Evolutionary conservation across 2,329 filamentous ascomycete genomes (phyloP).

Genomic region (Ceratocystis destructans): DNA sequence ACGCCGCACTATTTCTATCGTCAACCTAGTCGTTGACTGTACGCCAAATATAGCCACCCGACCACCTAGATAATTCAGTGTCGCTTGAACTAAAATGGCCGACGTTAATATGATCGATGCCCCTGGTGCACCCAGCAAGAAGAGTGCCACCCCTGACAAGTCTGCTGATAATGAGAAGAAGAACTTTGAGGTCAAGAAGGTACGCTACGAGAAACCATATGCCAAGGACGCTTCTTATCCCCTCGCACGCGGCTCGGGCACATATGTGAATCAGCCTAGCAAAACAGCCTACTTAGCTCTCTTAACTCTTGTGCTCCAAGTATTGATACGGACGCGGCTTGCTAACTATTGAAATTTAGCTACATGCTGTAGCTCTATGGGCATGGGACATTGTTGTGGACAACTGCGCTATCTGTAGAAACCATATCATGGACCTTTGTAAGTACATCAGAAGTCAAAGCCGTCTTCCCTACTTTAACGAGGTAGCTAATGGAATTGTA

Average conservation of each 20-base stretch:
- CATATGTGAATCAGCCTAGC: too few relatives aligned
- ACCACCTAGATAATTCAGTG: not conserved
- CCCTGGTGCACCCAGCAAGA: conserved; percentile 37
- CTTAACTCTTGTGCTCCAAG: too few relatives aligned
- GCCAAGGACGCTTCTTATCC: too few relatives aligned
- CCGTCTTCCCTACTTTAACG: not conserved
- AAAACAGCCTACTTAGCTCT: too few relatives aligned
- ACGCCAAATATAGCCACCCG: not conserved
- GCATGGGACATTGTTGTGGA: conserved; percentile 99
- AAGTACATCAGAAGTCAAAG: conserved; percentile 26
- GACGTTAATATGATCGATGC: conserved; percentile 96
- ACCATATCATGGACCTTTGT: conserved; percentile 99
- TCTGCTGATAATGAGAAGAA: conserved; percentile 59
- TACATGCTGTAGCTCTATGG: conserved; percentile 83
- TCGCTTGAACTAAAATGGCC: conserved; percentile 47
- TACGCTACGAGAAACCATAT: conserved; percentile 27
- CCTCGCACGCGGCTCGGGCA: too few relatives aligned
- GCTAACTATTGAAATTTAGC: conserved; percentile 11
- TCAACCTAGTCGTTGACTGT: not conserved
- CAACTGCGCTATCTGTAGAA: conserved; percentile 97
- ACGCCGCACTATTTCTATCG: not conserved
- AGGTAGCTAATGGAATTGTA: conserved; percentile 2
- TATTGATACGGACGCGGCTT: not conserved
- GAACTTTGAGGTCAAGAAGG: conserved; percentile 98
- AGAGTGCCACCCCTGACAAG: conserved; percentile 37